Evolutionary conservation across 345 rosid species (phyloP).

Genomic region (Salix brachista): DNA sequence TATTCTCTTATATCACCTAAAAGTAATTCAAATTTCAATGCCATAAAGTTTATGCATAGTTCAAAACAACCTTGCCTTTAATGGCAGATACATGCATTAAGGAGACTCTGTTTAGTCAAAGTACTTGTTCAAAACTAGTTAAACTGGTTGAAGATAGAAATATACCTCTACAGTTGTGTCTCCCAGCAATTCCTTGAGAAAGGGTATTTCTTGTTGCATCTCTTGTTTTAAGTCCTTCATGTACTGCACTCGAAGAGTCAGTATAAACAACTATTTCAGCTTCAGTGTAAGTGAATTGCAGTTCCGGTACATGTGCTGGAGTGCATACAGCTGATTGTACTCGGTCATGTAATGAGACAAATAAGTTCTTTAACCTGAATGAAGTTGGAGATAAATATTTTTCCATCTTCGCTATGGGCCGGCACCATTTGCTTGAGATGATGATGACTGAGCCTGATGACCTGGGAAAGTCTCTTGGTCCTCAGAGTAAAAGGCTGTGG

Average conservation of each 20-base stretch:
- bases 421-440: constrained; percentile 73
- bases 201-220: constrained; percentile 54
- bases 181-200: constrained; percentile 45
- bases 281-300: background rate
- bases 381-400: constrained; percentile 58
- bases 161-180: constrained; percentile 51
- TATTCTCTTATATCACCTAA: background rate
- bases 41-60: background rate
- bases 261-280: constrained; percentile 2
- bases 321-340: background rate
- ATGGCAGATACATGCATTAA: background rate
- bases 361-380: constrained; percentile 36
- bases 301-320: background rate
- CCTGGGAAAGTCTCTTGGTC: constrained; percentile 83
- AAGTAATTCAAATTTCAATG: background rate
- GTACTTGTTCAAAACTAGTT: background rate
- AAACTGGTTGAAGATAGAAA: constrained; percentile 13
- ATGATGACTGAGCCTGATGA: constrained; percentile 75
- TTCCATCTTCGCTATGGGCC: constrained; percentile 59
- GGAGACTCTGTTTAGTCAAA: background rate
- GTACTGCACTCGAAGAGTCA: constrained; percentile 39
- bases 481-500: constrained; percentile 81
- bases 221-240: constrained; percentile 54
- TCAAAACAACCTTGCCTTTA: background rate
- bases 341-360: background rate